A percentile compares a stretch with the other conserved stretches of the same genome.
Conservation (phyloP, 2,329 filamentous ascomycete species). For the Paecilomyces formosus region DNA sequence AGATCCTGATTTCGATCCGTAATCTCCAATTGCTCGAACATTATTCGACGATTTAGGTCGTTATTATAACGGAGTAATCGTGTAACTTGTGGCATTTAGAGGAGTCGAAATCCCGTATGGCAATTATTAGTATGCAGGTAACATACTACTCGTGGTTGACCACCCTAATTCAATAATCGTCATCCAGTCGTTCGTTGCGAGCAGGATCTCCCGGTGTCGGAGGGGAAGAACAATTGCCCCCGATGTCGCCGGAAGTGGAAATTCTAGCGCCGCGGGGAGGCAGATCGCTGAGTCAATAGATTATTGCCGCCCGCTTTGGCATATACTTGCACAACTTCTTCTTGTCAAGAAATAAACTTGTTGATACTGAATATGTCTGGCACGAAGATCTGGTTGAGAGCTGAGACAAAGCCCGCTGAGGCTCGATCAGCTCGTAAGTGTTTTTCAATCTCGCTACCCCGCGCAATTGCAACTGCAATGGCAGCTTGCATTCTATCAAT, state of each 20-base stretch:
- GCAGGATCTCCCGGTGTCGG: not conserved
- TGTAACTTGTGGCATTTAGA: no score
- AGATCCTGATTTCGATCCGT: not conserved
- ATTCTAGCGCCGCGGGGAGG: not conserved
- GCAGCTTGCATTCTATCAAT: not conserved
- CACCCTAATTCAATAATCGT: not conserved
- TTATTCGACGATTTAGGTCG: not conserved
- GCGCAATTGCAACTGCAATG: not conserved
- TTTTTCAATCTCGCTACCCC: slow-evolving; percentile 2
- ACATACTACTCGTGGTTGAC: not conserved
- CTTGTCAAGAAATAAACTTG: slow-evolving; percentile 2
- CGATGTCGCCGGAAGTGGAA: not conserved
- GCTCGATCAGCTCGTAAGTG: slow-evolving; percentile 43
- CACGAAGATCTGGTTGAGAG: slow-evolving; percentile 48
- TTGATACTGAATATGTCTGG: slow-evolving; percentile 19
- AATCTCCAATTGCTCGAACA: not conserved
- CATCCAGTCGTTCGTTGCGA: not conserved
- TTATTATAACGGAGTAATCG: no score
- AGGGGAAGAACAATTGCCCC: not conserved
- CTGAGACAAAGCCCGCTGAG: slow-evolving; percentile 54
- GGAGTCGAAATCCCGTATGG: not conserved
- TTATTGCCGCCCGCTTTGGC: not conserved
- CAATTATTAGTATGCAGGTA: not conserved
- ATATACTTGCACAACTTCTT: not conserved
- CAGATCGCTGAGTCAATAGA: not conserved